Evolutionary conservation across 208 protist genomes (phyloP).

Genomic region (Leishmania aethiopica): DNA sequence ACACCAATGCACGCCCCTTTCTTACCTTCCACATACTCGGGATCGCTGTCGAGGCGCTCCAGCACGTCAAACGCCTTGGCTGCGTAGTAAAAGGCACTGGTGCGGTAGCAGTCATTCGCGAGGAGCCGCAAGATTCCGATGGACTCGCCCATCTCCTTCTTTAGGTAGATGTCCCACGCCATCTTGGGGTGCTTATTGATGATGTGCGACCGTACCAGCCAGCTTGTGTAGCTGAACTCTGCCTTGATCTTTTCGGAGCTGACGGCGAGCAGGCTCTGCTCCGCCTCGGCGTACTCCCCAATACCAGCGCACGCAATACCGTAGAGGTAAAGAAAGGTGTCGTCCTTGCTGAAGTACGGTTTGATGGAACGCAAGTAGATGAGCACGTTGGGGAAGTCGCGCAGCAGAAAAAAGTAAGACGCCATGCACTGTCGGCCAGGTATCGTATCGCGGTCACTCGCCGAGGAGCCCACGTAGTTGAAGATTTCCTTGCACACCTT

Average conservation of each 20-base stretch:
- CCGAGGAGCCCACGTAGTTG: slow-evolving; percentile 95
- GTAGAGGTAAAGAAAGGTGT: slow-evolving; percentile 94
- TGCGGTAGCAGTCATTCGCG: slow-evolving; percentile 97
- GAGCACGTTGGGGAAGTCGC: slow-evolving; percentile 95
- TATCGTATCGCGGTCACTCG: slow-evolving; percentile 97
- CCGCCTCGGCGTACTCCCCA: slow-evolving; percentile 90
- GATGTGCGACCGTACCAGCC: slow-evolving; percentile 94
- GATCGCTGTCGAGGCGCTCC: no score
- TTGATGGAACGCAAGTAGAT: slow-evolving; percentile 97
- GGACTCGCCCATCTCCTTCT: slow-evolving; percentile 96
- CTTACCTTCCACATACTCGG: no score
- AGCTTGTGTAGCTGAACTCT: slow-evolving; percentile 94
- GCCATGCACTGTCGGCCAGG: slow-evolving; percentile 97
- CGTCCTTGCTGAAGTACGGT: slow-evolving; percentile 95
- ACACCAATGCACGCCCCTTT: no score
- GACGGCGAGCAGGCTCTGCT: slow-evolving; percentile 84
- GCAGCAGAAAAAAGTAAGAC: slow-evolving; percentile 96
- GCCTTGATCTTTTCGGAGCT: slow-evolving; percentile 91
- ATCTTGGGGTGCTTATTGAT: slow-evolving; percentile 94
- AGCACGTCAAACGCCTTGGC: slow-evolving; percentile 98
- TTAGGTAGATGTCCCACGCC: slow-evolving; percentile 97
- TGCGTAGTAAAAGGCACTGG: slow-evolving; percentile 95
- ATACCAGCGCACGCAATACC: slow-evolving; percentile 91
- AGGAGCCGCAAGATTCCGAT: slow-evolving; percentile 96
- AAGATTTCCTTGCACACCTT: slow-evolving; percentile 96